phyloP scores from a whole-genome alignment of 1,284 basidiomycete species.

The Leccinum subrobustum region DNA sequence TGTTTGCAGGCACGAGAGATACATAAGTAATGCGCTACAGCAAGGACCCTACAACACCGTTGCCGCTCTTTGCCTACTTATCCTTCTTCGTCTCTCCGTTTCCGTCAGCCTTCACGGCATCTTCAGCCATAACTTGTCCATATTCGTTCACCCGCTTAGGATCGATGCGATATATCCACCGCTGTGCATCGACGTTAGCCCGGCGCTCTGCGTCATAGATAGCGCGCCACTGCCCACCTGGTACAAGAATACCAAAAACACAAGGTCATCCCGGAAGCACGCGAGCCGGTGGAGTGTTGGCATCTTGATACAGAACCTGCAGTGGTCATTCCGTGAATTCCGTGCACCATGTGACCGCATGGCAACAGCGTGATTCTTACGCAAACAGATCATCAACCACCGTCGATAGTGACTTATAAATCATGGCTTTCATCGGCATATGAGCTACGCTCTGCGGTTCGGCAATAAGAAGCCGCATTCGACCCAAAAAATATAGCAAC shows the following conservation, averaged over 20 bases:
- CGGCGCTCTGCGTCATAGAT: constrained; percentile 13
- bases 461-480: constrained; percentile 17
- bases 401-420: constrained; percentile 89
- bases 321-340: constrained; percentile 11
- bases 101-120: constrained; percentile 45
- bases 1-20: neutral
- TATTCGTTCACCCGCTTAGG: constrained; percentile 94
- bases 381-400: constrained; percentile 94
- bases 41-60: neutral
- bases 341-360: constrained; percentile 18
- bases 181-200: constrained; percentile 43
- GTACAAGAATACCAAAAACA: constrained; percentile 85
- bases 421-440: constrained; percentile 96
- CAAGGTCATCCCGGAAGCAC: constrained; percentile 90
- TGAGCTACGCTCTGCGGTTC: constrained; percentile 75
- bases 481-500: constrained; percentile 16
- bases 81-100: constrained; percentile 51
- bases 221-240: constrained; percentile 53
- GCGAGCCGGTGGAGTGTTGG: constrained; percentile 88
- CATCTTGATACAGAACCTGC: constrained; percentile 94
- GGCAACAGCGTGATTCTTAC: constrained; percentile 43
- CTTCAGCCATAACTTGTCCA: constrained; percentile 73
- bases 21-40: neutral
- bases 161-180: constrained; percentile 96
- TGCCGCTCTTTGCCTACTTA: constrained; percentile 35